Evolutionary conservation across 2,329 filamentous ascomycete genomes (phyloP), one percentile per base, ranked within the genome.

Genomic region (Microsporum canis): DNA sequence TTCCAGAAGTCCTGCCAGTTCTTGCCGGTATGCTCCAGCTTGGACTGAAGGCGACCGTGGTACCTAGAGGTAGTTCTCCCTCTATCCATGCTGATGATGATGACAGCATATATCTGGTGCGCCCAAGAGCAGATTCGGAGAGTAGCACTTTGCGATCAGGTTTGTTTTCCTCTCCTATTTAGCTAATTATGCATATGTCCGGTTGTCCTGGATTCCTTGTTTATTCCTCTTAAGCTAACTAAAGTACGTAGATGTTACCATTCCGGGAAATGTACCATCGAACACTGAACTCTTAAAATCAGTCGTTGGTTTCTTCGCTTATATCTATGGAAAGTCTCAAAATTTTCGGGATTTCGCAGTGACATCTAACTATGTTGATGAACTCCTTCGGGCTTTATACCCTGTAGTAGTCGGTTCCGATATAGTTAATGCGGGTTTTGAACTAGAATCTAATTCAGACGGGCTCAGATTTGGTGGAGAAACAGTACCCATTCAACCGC

Each of bases 371-470:
- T 97, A 96, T 73, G 78, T 92, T 1, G 86, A 92, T 63, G 80
- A 90, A 55, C 77, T 99, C 3, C 79, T 96, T 0, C 83, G 84
- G 39, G 86, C 90, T 10, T 77, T 97, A 1, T 99, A 94, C 70
- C 91, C 94, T 1, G 84, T 94, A 17, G 82, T 96, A 57, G 91
- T 96, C 31, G 92, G 89, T 66, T 86, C 89, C 10, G 90, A 96
- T 73, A 82, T 86, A 27, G 86, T 96, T 43, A 87, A 84, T 60
- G 86, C 94, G 0, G 88, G 94, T 67, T 88, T 86, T 0, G 94
- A 99, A 72, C 76, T 97, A n/a, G 85, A 90, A 67, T 91, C 90
- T 14, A 83, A 88, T 67, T 87, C 91, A 66, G 88, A 88, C 8
- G 83, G 84, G 1, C 80, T 96, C 61, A 92, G 85, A 0, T 95